phyloP scores from a whole-genome alignment of 2,329 filamentous ascomycete genomes.

The Cordyceps fumosorosea region DNA sequence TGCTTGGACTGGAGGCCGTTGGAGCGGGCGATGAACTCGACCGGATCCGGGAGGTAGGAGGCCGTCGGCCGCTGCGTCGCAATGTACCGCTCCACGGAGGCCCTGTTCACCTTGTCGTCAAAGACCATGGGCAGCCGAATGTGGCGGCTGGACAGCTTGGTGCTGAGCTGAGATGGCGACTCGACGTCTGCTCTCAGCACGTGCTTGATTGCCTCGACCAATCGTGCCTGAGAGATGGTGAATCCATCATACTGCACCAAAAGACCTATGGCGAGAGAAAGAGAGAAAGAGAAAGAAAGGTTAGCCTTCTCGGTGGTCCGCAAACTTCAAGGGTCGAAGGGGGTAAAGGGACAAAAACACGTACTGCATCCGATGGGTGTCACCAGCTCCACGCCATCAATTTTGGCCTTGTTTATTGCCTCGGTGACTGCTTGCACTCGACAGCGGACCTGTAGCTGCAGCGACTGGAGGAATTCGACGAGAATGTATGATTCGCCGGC shows the following conservation, averaged over 20 bases:
- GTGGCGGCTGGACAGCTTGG: slow-evolving; percentile 13
- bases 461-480: not conserved
- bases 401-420: not conserved
- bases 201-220: not conserved
- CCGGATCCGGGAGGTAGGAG: slow-evolving; percentile 52
- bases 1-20: slow-evolving; percentile 29
- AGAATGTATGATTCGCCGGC: slow-evolving; percentile 3
- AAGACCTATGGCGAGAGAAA: not conserved
- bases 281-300: not conserved
- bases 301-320: not conserved
- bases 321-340: not conserved
- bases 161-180: slow-evolving; percentile 20
- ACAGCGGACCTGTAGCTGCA: slow-evolving; percentile 4
- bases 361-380: slow-evolving; percentile 7
- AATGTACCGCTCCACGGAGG: slow-evolving; percentile 43
- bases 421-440: slow-evolving; percentile 1
- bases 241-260: slow-evolving; percentile 2
- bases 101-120: slow-evolving; percentile 31
- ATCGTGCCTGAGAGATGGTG: not conserved
- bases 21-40: slow-evolving; percentile 40
- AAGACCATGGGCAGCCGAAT: slow-evolving; percentile 22
- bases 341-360: not conserved
- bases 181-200: slow-evolving; percentile 35
- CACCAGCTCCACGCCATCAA: not conserved
- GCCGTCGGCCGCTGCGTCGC: slow-evolving; percentile 52